These are phyloP conservation scores for Dipteronia sinensis DNA, from an alignment of 345 rosid species.

Conservation along the genomic window DNA sequence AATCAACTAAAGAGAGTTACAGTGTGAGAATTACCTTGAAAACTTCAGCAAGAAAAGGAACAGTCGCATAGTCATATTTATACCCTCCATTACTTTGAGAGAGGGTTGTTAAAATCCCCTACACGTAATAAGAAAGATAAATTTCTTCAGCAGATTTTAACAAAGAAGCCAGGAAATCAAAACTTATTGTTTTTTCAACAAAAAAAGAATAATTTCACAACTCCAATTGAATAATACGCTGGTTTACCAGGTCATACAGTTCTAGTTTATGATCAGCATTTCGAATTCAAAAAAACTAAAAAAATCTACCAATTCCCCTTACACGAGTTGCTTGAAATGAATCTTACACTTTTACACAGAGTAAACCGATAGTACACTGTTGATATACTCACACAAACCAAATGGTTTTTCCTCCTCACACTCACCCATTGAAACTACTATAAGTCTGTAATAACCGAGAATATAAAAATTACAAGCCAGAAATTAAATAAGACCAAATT, in stretches of 20 bases:
- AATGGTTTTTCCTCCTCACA: background rate
- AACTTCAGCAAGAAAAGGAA: conserved; percentile 93
- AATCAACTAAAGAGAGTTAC: background rate
- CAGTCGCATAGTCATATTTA: conserved; percentile 87
- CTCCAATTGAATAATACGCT: background rate
- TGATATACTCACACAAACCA: background rate
- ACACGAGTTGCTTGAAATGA: background rate
- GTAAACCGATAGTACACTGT: background rate
- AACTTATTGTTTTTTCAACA: background rate
- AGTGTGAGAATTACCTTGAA: conserved; percentile 58
- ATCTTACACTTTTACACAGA: background rate
- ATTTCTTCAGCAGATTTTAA: background rate
- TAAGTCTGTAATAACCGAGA: background rate
- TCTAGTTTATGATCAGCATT: background rate
- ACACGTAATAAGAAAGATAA: background rate
- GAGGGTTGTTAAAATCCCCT: conserved; percentile 96
- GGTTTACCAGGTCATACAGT: background rate
- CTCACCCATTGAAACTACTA: background rate
- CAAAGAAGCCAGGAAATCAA: background rate
- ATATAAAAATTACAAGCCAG: background rate
- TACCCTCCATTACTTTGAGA: conserved; percentile 88
- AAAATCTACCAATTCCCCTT: too few species aligned
- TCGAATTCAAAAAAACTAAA: background rate
- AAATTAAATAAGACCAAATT: background rate
- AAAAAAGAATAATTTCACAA: background rate